Percentiles rank a stretch among this genome's conserved stretches.
These are phyloP conservation scores for Orbilia javanica DNA, from an alignment of 2,329 filamentous ascomycete species.

Conservation along the genomic window DNA sequence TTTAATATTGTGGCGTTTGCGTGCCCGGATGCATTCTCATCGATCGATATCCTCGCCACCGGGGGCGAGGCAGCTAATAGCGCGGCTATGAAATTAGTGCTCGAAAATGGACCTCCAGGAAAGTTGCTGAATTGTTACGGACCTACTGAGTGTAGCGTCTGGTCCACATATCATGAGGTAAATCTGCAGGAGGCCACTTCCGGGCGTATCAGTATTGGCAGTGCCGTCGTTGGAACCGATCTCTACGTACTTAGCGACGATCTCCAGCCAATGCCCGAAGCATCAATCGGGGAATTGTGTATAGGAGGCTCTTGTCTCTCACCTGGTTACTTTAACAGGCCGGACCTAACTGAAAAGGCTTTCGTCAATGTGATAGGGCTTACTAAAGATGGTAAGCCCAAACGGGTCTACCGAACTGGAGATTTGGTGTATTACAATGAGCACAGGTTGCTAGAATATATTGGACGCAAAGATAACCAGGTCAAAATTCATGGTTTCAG, in stretches of 20 bases:
- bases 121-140: slow-evolving; percentile 37
- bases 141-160: slow-evolving; percentile 29
- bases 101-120: slow-evolving; percentile 15
- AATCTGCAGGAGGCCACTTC: slow-evolving; percentile 1
- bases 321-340: slow-evolving; percentile 64
- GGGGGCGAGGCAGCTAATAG: slow-evolving; percentile 30
- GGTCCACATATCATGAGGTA: slow-evolving; percentile 25
- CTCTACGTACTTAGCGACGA: slow-evolving; percentile 66
- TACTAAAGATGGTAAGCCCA: slow-evolving; percentile 29
- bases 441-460: slow-evolving; percentile 64
- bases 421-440: slow-evolving; percentile 64
- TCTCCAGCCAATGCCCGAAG: slow-evolving; percentile 65
- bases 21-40: slow-evolving; percentile 17
- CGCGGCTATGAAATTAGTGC: slow-evolving; percentile 7
- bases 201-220: slow-evolving; percentile 46
- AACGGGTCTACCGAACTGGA: slow-evolving; percentile 65
- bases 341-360: slow-evolving; percentile 56
- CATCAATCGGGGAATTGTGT: slow-evolving; percentile 66
- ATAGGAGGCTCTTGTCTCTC: slow-evolving; percentile 66
- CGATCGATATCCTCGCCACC: neutral
- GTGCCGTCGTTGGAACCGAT: slow-evolving; percentile 64
- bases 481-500: slow-evolving; percentile 68
- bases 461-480: slow-evolving; percentile 67
- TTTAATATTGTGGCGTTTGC: slow-evolving; percentile 24
- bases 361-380: slow-evolving; percentile 62